Evolutionary conservation across 176 grass and related monocot genomes (phyloP).

Genomic region (Avena eriantha): DNA sequence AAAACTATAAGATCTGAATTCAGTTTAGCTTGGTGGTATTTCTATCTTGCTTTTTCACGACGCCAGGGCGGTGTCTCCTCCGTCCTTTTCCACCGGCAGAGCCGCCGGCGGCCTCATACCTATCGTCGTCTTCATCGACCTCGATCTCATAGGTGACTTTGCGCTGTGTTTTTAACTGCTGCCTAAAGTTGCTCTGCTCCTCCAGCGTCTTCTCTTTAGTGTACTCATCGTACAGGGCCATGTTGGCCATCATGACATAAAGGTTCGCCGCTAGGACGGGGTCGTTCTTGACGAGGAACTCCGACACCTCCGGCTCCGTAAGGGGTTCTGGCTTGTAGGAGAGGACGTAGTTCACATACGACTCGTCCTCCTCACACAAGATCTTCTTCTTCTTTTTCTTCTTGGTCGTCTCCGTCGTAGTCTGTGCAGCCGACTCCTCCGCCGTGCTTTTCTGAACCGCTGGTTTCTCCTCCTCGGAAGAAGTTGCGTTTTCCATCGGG

Average conservation of each 20-base stretch:
- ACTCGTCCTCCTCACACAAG: neutral
- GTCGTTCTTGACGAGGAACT: neutral
- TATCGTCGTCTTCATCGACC: too few species aligned
- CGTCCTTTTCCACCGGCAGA: too few species aligned
- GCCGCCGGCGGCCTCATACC: too few species aligned
- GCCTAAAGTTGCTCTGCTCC: too few species aligned
- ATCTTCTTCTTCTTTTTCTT: neutral
- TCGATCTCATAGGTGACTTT: too few species aligned
- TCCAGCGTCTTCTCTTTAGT: too few species aligned
- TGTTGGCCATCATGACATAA: neutral
- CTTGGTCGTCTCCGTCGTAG: neutral
- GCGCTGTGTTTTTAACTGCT: too few species aligned
- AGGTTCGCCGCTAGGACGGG: neutral
- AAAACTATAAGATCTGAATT: too few species aligned
- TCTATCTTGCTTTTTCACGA: too few species aligned
- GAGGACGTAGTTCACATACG: neutral
- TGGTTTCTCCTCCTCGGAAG: neutral
- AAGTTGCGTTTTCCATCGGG: neutral
- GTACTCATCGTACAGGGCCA: too few species aligned
- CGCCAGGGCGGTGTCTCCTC: too few species aligned
- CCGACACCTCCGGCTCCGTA: neutral
- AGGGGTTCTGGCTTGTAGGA: neutral
- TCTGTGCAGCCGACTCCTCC: neutral
- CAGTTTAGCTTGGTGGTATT: too few species aligned
- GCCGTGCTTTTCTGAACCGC: neutral